Evolutionary conservation across 768 basidiomycete genomes (phyloP), one percentile per base, ranked within the genome.

Genomic region (Podaxis pistillaris): DNA sequence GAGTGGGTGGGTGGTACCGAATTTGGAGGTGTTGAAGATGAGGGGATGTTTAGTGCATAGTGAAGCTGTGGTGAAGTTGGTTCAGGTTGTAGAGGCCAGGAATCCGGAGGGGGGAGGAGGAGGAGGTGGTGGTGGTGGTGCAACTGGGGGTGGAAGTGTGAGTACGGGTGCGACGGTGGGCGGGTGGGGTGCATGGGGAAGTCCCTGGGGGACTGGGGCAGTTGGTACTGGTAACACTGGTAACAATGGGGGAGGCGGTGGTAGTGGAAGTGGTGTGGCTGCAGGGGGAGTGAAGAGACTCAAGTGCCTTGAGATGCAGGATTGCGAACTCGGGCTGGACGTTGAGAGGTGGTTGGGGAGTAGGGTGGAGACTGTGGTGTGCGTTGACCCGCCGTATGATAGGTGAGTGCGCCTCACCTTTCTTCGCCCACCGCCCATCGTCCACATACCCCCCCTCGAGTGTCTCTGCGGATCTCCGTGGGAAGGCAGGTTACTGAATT

Each of bases 41-140:
- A 82, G 84, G 66, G 81, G 78, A 40, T 91, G 89, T 68, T 84
- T 86, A 68, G 78, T 83, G 24, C 86, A 88, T 67, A 79, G 79
- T 36, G 89, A 90, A 56, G 86, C 84, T 28, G 82, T 89, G 26
- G 78, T 79, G 56, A 87, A 86, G 73, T 80, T 92, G 19, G 88
- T 93, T 26, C 83, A 84, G 70, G 81, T 91, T 75, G 81, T 93
- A 22, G 88, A 91, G 52, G 82, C 83, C 60, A 78, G 90, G 56
- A 92, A 92, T 69, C 90, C 91, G 0, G 79, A 78, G 55, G 69
- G 19, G 19, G 19, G 73, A 50, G 74, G 71, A 26, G 70, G 68
- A 12, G 49, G 68, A 47, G 55, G 62, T 17, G 78, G 78, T 50
- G 77, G 75, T 28, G 82, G 82, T 0, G 81, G 9, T 5, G 22